Evolutionary conservation across 148 eudicot species (phyloP).

Genomic region (Hydrangea macrophylla): DNA sequence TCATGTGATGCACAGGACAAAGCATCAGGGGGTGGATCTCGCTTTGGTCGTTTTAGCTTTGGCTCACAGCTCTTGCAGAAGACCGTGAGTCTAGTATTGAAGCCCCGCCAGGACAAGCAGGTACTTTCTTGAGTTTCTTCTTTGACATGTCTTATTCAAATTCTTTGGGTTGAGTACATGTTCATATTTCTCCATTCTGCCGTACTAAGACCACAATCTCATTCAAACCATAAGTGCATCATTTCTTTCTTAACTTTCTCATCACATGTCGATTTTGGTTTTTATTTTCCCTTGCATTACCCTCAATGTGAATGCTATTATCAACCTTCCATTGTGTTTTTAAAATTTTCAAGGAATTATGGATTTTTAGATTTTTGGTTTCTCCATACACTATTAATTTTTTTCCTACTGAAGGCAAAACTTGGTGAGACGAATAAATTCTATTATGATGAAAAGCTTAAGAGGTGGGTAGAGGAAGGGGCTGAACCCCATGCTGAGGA

Average conservation of each 20-base stretch:
- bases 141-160: too few species aligned
- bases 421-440: slow-evolving; percentile 79
- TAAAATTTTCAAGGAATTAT: too few species aligned
- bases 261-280: too few species aligned
- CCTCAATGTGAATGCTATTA: too few species aligned
- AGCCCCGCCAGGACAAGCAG: slow-evolving; percentile 67
- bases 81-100: slow-evolving; percentile 71
- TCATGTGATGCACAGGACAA: slow-evolving; percentile 48
- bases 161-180: too few species aligned
- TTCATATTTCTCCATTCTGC: too few species aligned
- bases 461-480: slow-evolving; percentile 97
- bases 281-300: too few species aligned
- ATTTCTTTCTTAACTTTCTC: too few species aligned
- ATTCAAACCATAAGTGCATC: too few species aligned
- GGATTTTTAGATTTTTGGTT: background rate
- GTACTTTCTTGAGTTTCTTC: slow-evolving; percentile 26
- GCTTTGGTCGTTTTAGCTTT: slow-evolving; percentile 63
- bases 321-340: too few species aligned
- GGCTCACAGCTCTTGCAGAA: slow-evolving; percentile 82
- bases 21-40: slow-evolving; percentile 46
- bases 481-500: slow-evolving; percentile 66
- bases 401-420: slow-evolving; percentile 57
- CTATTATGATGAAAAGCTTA: slow-evolving; percentile 79
- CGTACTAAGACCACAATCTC: too few species aligned
- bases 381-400: background rate